Base-by-base conservation (phyloP, 345 rosid species). In the Euphorbia pulcherrima region DNA sequence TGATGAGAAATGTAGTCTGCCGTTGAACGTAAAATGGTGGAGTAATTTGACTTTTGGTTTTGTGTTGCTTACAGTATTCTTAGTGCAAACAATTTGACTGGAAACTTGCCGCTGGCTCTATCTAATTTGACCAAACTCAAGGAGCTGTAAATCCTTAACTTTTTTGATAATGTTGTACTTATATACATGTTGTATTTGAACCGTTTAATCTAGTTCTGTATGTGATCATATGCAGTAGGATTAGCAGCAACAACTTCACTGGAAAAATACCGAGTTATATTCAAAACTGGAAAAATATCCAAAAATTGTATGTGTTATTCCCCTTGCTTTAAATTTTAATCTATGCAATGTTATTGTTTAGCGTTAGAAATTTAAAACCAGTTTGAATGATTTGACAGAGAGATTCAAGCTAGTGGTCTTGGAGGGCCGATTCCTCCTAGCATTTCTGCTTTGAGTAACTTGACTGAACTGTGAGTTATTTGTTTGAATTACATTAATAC, bases 1-100 rank as follows among this genome's bases (percentile, higher is more conserved):
- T 10, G 21, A 0, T 11, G 23, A 29, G 55, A 14, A 60, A 29
- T 40, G 18, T 8, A 0, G 17, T 29, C 7, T 50, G 17, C 35
- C 17, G 28, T 47, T 46, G 23, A 23, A 0, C 21, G 5, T 39
- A 20, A 14, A 6, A 20, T 1, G 10, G 12, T 44, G 23, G 20
- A 41, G 2, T 27, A 62, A 18, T 39, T 1, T 62, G 40, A 6
- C 44, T 35, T 52, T 24, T 16, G 40, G 35, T 46, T 23, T 40
- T 53, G 28, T 20, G 35, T 18, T 56, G 37, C 20, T 48, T 47
- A 8, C 75, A 72, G 75, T 21, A 13, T 60, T 60, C 70, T 72
- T 35, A 72, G 60, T 37, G 75, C 65, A 16, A 72, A 72, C 44
- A n/a, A 72, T 59, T 65, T 72, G 12, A 59, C 66, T 21, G 75